A percentile compares a stretch with the other conserved stretches of the same genome.
phyloP scores from a whole-genome alignment of 305 asterid species.

The Petunia hybrid region DNA sequence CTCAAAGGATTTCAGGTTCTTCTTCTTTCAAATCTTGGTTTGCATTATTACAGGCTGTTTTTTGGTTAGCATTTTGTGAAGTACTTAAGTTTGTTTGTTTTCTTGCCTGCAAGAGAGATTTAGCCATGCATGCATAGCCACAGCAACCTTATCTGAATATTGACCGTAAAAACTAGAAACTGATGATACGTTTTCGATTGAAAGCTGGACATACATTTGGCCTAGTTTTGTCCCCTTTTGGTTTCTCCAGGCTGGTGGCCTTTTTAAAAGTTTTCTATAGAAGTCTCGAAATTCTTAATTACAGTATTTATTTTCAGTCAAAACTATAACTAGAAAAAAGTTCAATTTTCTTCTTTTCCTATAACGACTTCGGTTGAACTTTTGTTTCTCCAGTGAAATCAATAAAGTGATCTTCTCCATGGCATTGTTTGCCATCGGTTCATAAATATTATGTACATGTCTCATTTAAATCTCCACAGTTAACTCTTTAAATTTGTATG shows the following conservation, averaged over 20 bases:
- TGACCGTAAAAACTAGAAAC: slow-evolving; percentile 13
- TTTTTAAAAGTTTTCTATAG: too few species aligned
- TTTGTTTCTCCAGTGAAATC: too few species aligned
- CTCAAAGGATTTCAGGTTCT: slow-evolving; percentile 84
- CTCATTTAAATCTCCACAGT: too few species aligned
- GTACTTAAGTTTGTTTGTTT: background rate
- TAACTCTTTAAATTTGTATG: too few species aligned
- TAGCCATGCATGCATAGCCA: slow-evolving; percentile 32
- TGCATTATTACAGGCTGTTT: background rate
- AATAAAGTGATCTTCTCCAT: too few species aligned
- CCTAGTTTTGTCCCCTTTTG: background rate
- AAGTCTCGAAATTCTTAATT: too few species aligned
- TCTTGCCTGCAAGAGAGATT: background rate
- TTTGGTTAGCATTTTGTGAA: background rate
- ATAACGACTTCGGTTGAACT: too few species aligned
- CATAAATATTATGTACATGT: too few species aligned
- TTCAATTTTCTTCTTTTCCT: too few species aligned
- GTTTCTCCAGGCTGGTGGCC: background rate
- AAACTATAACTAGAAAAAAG: too few species aligned
- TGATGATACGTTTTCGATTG: background rate
- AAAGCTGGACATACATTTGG: background rate
- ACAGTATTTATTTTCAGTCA: too few species aligned
- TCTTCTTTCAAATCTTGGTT: background rate
- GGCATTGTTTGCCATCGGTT: too few species aligned
- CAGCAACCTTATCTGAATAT: slow-evolving; percentile 37